Conservation (phyloP, 192 early-diverging fungal genomes). For the Linnemannia exigua region DNA sequence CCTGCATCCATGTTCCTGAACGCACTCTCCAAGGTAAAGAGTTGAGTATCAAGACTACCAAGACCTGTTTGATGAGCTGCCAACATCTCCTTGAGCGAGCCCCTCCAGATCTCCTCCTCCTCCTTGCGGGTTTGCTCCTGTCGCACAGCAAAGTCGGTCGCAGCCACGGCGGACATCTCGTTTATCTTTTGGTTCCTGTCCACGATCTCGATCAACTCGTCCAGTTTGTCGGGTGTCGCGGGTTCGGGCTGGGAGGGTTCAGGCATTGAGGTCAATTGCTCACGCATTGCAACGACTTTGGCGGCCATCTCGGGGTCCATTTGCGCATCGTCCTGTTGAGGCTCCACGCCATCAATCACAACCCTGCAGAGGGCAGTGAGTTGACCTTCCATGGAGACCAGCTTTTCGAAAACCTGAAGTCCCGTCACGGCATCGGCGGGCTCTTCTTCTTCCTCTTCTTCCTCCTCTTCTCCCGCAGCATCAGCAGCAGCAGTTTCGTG, state of each 20-base stretch:
- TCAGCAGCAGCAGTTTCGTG: neutral
- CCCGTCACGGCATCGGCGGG: neutral
- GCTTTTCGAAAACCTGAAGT: conserved; percentile 11
- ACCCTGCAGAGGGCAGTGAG: conserved; percentile 25
- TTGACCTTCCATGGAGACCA: conserved; percentile 16
- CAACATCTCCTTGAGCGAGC: neutral
- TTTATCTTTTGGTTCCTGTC: neutral
- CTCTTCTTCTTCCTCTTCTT: neutral
- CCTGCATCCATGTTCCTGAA: conserved; percentile 11
- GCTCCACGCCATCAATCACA: conserved; percentile 23
- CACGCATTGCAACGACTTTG: neutral
- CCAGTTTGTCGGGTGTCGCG: neutral
- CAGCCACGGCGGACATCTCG: neutral
- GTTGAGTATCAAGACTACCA: neutral
- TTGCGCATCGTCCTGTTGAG: neutral
- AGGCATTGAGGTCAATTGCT: neutral
- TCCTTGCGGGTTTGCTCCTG: neutral
- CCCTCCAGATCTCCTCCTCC: neutral
- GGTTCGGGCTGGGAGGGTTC: neutral
- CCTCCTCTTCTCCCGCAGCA: neutral
- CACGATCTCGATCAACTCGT: conserved; percentile 15
- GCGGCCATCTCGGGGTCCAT: neutral
- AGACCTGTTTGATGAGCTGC: neutral
- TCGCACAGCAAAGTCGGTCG: no score
- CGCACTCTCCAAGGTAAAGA: neutral